Evolutionary conservation across 257 asterid species (phyloP).

Genomic region (Schizonepeta tenuifolia): DNA sequence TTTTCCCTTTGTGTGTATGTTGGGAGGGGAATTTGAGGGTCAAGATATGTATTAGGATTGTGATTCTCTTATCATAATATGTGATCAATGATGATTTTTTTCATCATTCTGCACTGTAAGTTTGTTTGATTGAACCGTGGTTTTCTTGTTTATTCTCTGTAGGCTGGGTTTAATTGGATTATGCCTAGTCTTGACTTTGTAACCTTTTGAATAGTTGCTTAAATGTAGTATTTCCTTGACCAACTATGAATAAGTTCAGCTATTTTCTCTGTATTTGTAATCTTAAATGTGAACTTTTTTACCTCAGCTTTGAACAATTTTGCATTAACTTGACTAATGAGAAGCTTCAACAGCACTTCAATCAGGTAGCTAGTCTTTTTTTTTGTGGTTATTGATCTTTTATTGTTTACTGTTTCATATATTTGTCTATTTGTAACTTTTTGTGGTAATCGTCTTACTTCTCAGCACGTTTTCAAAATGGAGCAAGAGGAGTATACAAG

Average conservation of each 20-base stretch:
- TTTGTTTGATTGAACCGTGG: not conserved
- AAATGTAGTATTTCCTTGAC: constrained; percentile 19
- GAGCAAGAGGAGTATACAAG: constrained; percentile 99
- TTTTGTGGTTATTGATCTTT: constrained; percentile 6
- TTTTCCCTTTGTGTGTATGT: not conserved
- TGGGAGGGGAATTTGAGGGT: not conserved
- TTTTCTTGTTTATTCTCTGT: not conserved
- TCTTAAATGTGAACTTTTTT: constrained; percentile 29
- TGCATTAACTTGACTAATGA: constrained; percentile 97
- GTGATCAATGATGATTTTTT: constrained; percentile 1
- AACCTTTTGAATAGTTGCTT: constrained; percentile 8
- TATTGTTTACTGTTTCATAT: not conserved
- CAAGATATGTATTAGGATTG: not conserved
- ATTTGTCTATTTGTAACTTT: constrained; percentile 29
- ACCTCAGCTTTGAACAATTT: constrained; percentile 90
- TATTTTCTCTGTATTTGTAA: constrained; percentile 16
- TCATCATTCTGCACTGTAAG: constrained; percentile 7
- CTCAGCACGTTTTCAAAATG: constrained; percentile 98
- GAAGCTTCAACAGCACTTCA: constrained; percentile 99
- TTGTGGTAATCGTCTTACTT: constrained; percentile 36
- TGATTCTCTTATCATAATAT: constrained; percentile 2
- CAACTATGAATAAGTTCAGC: constrained; percentile 8
- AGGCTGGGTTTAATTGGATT: not conserved
- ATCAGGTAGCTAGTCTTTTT: constrained; percentile 66
- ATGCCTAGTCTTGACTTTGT: constrained; percentile 23